Evolutionary conservation across 2,329 filamentous ascomycete genomes (phyloP).

Genomic region (Dactylellina drechsleri): DNA sequence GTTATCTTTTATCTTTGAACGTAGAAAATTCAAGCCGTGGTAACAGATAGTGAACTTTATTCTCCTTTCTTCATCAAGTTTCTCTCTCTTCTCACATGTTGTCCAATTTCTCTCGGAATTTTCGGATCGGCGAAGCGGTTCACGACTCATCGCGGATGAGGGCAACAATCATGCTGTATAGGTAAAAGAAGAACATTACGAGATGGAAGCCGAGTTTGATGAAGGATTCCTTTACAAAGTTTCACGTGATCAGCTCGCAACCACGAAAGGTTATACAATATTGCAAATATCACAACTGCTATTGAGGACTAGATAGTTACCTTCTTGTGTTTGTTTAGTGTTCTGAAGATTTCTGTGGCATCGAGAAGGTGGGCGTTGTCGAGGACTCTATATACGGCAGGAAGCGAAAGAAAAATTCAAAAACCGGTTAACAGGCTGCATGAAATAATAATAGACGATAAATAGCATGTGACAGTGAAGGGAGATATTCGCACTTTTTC

Average conservation of each 20-base stretch:
- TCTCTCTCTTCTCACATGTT: constrained; percentile 24
- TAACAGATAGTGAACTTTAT: neutral
- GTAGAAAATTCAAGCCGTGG: too few relatives aligned
- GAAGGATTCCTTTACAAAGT: constrained; percentile 82
- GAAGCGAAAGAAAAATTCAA: constrained; percentile 55
- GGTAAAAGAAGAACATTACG: constrained; percentile 99
- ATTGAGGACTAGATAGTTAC: constrained; percentile 60
- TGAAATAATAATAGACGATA: too few relatives aligned
- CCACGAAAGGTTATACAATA: too few relatives aligned
- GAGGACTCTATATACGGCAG: constrained; percentile 74
- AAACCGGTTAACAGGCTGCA: constrained; percentile 54
- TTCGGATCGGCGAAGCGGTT: constrained; percentile 54
- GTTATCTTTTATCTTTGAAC: too few relatives aligned
- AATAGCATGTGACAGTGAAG: constrained; percentile 2
- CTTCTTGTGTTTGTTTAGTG: constrained; percentile 99
- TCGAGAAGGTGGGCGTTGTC: constrained; percentile 97
- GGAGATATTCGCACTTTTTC: constrained; percentile 81
- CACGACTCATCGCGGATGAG: constrained; percentile 71
- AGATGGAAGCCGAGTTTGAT: constrained; percentile 98
- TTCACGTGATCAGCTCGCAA: constrained; percentile 2
- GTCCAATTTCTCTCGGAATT: constrained; percentile 50
- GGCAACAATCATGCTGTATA: constrained; percentile 98
- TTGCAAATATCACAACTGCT: neutral
- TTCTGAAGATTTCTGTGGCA: constrained; percentile 98
- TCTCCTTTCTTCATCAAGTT: neutral